phyloP scores from a whole-genome alignment of 441 rosid species.

The Hura crepitans region DNA sequence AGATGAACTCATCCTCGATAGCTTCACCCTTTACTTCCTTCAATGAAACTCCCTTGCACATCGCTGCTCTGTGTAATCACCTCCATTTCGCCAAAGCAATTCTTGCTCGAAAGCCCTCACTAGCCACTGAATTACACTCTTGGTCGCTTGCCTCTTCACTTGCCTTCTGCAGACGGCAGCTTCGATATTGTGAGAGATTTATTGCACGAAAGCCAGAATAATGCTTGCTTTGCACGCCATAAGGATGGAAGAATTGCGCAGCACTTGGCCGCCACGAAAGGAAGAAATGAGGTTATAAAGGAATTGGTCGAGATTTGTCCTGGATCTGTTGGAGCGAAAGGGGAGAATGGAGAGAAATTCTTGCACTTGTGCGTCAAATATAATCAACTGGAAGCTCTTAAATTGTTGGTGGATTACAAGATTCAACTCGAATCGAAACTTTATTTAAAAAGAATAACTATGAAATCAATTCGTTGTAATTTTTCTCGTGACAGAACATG shows the following conservation, averaged over 20 bases:
- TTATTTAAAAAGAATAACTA: too few relatives aligned
- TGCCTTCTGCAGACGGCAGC: neutral
- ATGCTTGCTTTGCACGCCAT: neutral
- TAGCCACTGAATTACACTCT: neutral
- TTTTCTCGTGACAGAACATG: too few relatives aligned
- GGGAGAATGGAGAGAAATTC: neutral
- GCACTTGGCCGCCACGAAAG: neutral
- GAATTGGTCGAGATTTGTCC: neutral
- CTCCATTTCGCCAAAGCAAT: neutral
- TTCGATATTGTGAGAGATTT: neutral
- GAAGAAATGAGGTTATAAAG: neutral
- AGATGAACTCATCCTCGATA: too few relatives aligned
- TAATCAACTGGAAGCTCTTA: too few relatives aligned
- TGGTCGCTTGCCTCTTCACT: neutral
- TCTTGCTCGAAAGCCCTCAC: neutral
- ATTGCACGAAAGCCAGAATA: neutral
- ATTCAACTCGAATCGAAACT: too few relatives aligned
- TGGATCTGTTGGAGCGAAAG: neutral
- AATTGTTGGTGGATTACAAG: neutral
- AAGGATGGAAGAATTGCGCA: neutral
- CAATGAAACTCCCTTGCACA: too few relatives aligned
- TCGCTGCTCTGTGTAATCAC: neutral
- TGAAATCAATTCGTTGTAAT: too few relatives aligned
- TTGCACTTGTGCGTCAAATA: too few relatives aligned
- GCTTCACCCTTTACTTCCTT: too few relatives aligned